phyloP scores from a whole-genome alignment of 1,139 yeast genomes.

The Yamadazyma jaroonii region DNA sequence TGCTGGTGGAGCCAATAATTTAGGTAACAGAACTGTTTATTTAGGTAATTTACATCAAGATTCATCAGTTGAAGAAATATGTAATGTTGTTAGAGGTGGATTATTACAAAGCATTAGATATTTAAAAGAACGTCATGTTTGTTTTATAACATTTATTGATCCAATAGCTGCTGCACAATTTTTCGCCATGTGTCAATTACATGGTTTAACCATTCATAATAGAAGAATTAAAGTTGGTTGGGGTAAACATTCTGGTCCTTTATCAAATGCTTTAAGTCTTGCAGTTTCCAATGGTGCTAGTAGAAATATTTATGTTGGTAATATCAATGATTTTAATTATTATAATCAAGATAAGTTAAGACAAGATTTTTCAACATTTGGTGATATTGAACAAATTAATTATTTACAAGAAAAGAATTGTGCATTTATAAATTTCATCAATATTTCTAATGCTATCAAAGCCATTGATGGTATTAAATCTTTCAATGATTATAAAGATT shows the following conservation, averaged over 20 bases:
- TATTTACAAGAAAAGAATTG: slow-evolving; percentile 76
- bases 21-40: slow-evolving; percentile 90
- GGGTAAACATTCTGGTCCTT: slow-evolving; percentile 94
- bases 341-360: slow-evolving; percentile 58
- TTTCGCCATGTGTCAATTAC: slow-evolving; percentile 81
- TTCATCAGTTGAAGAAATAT: slow-evolving; percentile 85
- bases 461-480: slow-evolving; percentile 65
- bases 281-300: slow-evolving; percentile 96
- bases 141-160: slow-evolving; percentile 89
- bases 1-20: slow-evolving; percentile 73
- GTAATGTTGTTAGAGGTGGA: slow-evolving; percentile 94
- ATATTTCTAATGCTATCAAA: slow-evolving; percentile 79
- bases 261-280: slow-evolving; percentile 72
- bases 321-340: slow-evolving; percentile 42
- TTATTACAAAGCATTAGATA: slow-evolving; percentile 70
- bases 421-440: slow-evolving; percentile 77
- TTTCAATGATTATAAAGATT: slow-evolving; percentile 51
- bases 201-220: slow-evolving; percentile 77
- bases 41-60: slow-evolving; percentile 85
- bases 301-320: slow-evolving; percentile 87
- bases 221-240: slow-evolving; percentile 87
- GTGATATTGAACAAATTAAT: slow-evolving; percentile 79
- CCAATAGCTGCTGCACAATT: slow-evolving; percentile 93
- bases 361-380: slow-evolving; percentile 68
- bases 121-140: slow-evolving; percentile 78